Percentiles rank a stretch among this genome's conserved stretches.
These are phyloP conservation scores for Codiaeum variegatum DNA, from an alignment of 441 rosid species.

Conservation along the genomic window DNA sequence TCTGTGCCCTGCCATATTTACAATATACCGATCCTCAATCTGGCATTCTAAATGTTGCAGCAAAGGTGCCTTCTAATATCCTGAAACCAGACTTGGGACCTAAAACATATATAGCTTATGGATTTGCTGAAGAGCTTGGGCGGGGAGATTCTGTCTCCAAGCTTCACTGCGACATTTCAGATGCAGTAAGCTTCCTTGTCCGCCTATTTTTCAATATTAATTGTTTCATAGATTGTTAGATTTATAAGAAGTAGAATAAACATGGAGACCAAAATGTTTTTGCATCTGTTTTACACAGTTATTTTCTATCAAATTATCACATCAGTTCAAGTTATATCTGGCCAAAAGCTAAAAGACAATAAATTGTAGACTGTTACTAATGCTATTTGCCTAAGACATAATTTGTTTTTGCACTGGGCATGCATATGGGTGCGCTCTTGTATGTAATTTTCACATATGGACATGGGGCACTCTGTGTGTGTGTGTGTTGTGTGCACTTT, in stretches of 20 bases:
- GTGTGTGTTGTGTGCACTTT: not conserved
- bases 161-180: slow-evolving; percentile 79
- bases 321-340: not conserved
- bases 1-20: slow-evolving; percentile 57
- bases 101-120: slow-evolving; percentile 70
- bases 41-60: slow-evolving; percentile 57
- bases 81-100: slow-evolving; percentile 82
- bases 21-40: slow-evolving; percentile 51
- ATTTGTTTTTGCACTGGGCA: not conserved
- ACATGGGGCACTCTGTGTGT: not conserved
- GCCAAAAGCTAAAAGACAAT: not conserved
- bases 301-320: not conserved
- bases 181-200: slow-evolving; percentile 47
- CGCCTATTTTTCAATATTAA: not conserved
- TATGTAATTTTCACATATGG: not conserved
- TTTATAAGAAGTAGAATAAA: not conserved
- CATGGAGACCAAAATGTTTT: not conserved
- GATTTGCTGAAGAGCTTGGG: slow-evolving; percentile 57
- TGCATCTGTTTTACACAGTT: not conserved
- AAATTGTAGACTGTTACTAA: not conserved
- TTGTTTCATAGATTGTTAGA: not conserved
- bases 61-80: slow-evolving; percentile 37
- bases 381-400: not conserved
- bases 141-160: slow-evolving; percentile 83
- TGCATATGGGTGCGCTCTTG: not conserved